Conservation (phyloP, 805 yeast genomes). For the Wickerhamomyces ciferrii region DNA sequence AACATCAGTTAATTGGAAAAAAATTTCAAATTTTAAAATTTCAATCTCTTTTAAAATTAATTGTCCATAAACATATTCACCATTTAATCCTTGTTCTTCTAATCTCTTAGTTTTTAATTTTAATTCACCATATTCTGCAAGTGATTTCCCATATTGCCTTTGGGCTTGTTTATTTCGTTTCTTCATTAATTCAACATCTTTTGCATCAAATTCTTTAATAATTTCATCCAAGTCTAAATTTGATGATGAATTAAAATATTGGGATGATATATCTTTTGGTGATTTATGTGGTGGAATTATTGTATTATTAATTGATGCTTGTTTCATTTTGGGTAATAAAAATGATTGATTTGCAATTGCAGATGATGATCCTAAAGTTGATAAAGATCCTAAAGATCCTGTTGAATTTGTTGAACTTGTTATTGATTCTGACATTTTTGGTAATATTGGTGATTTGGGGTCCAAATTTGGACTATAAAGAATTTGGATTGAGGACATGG, state of each 20-base stretch:
- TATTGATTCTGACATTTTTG: neutral
- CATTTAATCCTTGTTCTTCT: constrained; percentile 4
- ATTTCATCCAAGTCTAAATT: neutral
- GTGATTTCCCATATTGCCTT: neutral
- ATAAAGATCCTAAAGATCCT: neutral
- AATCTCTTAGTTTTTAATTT: neutral
- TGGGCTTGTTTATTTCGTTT: constrained; percentile 1
- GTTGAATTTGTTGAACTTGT: neutral
- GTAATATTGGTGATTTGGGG: neutral
- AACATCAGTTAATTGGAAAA: constrained; percentile 2
- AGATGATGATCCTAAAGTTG: neutral
- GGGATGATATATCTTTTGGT: neutral
- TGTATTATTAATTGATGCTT: neutral
- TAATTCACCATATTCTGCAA: constrained; percentile 2
- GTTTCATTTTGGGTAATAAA: neutral
- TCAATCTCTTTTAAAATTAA: constrained; percentile 5
- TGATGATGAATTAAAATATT: neutral
- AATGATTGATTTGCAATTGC: neutral
- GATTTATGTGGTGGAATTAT: neutral
- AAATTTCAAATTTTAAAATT: constrained; percentile 2
- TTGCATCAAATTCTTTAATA: constrained; percentile 5
- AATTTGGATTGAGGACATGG: neutral
- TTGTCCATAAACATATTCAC: constrained; percentile 9
- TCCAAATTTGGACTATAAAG: neutral
- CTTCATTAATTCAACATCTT: neutral